Conservation (phyloP, 1,284 basidiomycete species). For the Puccinia novopanici region DNA sequence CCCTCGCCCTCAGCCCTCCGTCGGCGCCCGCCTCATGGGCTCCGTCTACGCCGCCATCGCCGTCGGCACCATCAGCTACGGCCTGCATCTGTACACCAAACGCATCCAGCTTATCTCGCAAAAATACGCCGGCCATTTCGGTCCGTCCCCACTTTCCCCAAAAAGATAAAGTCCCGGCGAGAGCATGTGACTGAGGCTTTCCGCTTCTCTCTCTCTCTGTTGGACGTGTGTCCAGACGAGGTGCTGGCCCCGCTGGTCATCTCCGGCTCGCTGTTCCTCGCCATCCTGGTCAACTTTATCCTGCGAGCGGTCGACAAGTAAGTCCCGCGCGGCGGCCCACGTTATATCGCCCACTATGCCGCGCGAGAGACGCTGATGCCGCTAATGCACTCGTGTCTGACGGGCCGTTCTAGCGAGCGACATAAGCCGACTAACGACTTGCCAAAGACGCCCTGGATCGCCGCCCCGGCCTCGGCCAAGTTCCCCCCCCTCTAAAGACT, state of each 20-base stretch:
- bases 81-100: slow-evolving; percentile 35
- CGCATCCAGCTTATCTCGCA: slow-evolving; percentile 33
- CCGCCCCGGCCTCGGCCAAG: slow-evolving; percentile 29
- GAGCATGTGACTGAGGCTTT: too few relatives aligned
- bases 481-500: slow-evolving; percentile 15
- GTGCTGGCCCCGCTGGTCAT: slow-evolving; percentile 34
- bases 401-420: too few relatives aligned
- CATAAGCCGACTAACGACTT: not conserved
- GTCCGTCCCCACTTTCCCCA: not conserved
- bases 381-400: too few relatives aligned
- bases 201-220: not conserved
- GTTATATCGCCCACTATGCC: too few relatives aligned
- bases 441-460: slow-evolving; percentile 43
- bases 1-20: slow-evolving; percentile 24
- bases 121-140: slow-evolving; percentile 42
- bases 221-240: slow-evolving; percentile 29
- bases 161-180: too few relatives aligned
- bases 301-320: slow-evolving; percentile 38
- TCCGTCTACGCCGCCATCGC: slow-evolving; percentile 30
- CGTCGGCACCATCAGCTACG: slow-evolving; percentile 31
- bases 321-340: too few relatives aligned
- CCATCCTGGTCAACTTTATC: slow-evolving; percentile 44
- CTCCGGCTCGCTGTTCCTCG: slow-evolving; percentile 31
- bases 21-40: slow-evolving; percentile 35
- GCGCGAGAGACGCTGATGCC: too few relatives aligned